phyloP scores from a whole-genome alignment of 805 yeast genomes.

The Candida awuae region DNA sequence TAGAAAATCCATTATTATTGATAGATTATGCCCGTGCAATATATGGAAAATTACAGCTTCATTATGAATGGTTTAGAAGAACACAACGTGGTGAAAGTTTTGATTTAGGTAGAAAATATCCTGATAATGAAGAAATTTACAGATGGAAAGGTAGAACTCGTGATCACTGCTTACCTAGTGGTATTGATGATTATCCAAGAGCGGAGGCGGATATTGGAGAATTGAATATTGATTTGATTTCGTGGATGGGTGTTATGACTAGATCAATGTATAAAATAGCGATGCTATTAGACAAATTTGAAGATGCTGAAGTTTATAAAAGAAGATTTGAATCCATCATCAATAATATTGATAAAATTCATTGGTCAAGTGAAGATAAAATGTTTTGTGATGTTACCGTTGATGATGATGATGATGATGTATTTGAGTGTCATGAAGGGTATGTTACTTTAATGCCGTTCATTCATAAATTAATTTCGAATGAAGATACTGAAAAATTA shows the following conservation, averaged over 20 bases:
- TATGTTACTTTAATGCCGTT: slow-evolving; percentile 85
- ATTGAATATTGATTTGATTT: slow-evolving; percentile 76
- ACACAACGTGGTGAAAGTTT: slow-evolving; percentile 72
- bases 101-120: slow-evolving; percentile 57
- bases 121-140: slow-evolving; percentile 55
- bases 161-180: slow-evolving; percentile 84
- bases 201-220: slow-evolving; percentile 83
- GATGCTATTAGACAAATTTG: slow-evolving; percentile 43
- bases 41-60: slow-evolving; percentile 69
- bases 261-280: slow-evolving; percentile 73
- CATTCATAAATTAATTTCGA: slow-evolving; percentile 54
- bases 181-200: slow-evolving; percentile 93
- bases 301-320: slow-evolving; percentile 50
- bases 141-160: slow-evolving; percentile 91
- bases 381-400: slow-evolving; percentile 80
- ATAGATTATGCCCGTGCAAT: slow-evolving; percentile 50
- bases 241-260: slow-evolving; percentile 95
- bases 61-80: slow-evolving; percentile 76
- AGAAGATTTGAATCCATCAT: slow-evolving; percentile 48
- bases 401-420: slow-evolving; percentile 61
- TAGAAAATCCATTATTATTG: slow-evolving; percentile 52
- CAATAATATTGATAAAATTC: slow-evolving; percentile 60
- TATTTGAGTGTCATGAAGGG: slow-evolving; percentile 79
- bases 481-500: slow-evolving; percentile 37
- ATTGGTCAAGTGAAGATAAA: slow-evolving; percentile 65